A percentile compares a stretch with the other conserved stretches of the same genome.
Evolutionary conservation across 139 green algal genomes (phyloP).

Genomic region (Picochlorum costavermella): DNA sequence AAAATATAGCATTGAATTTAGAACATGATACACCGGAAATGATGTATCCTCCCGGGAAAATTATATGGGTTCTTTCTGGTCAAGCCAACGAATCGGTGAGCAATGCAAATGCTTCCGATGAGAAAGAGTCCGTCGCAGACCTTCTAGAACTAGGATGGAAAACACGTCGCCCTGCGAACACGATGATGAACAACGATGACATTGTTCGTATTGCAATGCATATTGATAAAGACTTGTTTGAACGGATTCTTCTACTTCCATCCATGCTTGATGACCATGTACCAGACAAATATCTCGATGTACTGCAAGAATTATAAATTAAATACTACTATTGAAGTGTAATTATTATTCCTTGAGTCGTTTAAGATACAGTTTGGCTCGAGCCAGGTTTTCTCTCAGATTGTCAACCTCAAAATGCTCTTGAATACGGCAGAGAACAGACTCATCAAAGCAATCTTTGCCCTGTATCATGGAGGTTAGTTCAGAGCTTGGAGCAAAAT

Average conservation of each 20-base stretch:
- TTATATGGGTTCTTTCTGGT: slow-evolving; percentile 24
- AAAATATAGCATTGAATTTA: background rate
- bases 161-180: background rate
- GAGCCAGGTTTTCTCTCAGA: too few species aligned
- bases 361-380: too few species aligned
- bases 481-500: background rate
- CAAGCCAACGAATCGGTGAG: background rate
- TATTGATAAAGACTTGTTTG: slow-evolving; percentile 25
- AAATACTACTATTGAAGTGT: background rate
- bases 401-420: too few species aligned
- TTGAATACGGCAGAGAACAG: too few species aligned
- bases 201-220: slow-evolving; percentile 17
- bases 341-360: too few species aligned
- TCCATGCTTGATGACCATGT: slow-evolving; percentile 40
- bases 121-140: slow-evolving; percentile 8
- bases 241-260: slow-evolving; percentile 30
- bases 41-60: slow-evolving; percentile 13
- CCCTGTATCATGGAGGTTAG: background rate
- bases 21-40: slow-evolving; percentile 4
- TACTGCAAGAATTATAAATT: slow-evolving; percentile 35
- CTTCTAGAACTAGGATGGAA: background rate
- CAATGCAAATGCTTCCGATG: background rate
- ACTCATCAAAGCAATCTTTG: background rate
- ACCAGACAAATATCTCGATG: slow-evolving; percentile 32
- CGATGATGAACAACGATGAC: background rate